Evolutionary conservation across 148 eudicot genomes (phyloP), one percentile per base, ranked within the genome.

Genomic region (Rhododendron kiyosumense): DNA sequence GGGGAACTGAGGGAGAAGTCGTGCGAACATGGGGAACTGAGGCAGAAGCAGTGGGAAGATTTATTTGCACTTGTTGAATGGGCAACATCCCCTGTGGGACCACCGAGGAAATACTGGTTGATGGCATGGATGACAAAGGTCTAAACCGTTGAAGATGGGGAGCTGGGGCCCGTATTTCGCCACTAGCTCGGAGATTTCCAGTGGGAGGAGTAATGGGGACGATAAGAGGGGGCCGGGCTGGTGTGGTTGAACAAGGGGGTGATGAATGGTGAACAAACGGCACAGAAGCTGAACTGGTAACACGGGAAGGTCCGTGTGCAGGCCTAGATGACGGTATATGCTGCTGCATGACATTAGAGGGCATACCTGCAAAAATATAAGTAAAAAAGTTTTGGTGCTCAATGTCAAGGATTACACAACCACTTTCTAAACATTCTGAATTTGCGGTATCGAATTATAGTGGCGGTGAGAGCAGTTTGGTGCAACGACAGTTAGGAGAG

Each of bases 61-160:
- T 82, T 82, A 41, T 84, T 24, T 88, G 54, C 63, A 85, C n/a
- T 2, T 81, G 91, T 20, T 81, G 89, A 79, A 82, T 52, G 28
- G 86, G 79, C 41, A 86, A 69, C 75, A 63, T 46, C 84, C 67
- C 48, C 78, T 80, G 57, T 79, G 34, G 26, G 45, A 78, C 36
- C 38, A 69, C 38, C 28, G 87, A 78, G 28, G 88, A 34, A 43
- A 80, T 43, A 49, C 45, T 85, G 69, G 79, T 79, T 15, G 89
- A 74, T 41, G 94, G 69, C 48, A 46, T 24, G 20, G 88, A 75
- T 22, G 75, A 18, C 51, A 88, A 77, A n/a, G 91, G 79, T 81
- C 88, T 88, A 82, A 85, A 91, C 48, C 88, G 77, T 69, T 88
- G 96, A 74, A 91, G 89, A 80, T 93, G 95, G 46, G 96, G 95